A percentile compares a stretch with the other conserved stretches of the same genome.
Evolutionary conservation across 257 asterid genomes (phyloP).

Genomic region (Catharanthus roseus): DNA sequence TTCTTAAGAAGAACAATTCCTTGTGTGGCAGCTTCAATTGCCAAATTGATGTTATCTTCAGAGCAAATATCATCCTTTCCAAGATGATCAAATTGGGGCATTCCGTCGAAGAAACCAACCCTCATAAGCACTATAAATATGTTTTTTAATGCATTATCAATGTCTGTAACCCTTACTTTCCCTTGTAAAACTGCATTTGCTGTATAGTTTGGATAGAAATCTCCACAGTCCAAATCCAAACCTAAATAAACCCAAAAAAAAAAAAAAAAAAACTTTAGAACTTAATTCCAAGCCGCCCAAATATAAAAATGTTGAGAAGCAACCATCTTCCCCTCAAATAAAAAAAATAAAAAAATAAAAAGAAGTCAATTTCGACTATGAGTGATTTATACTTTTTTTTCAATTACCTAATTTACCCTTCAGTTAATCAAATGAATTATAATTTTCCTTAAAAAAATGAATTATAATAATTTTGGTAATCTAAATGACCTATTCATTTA

Average conservation of each 20-base stretch:
- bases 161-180: conserved; percentile 28
- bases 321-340: too few relatives aligned
- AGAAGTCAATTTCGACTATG: too few relatives aligned
- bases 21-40: conserved; percentile 41
- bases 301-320: too few relatives aligned
- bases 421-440: background rate
- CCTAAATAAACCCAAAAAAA: conserved; percentile 14
- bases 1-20: conserved; percentile 55
- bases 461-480: too few relatives aligned
- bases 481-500: too few relatives aligned
- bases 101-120: conserved; percentile 46
- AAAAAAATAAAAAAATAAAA: too few relatives aligned
- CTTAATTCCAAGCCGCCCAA: too few relatives aligned
- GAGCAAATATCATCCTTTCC: conserved; percentile 31
- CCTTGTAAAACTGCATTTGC: conserved; percentile 31
- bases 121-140: conserved; percentile 35
- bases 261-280: too few relatives aligned
- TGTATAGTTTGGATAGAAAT: conserved; percentile 19
- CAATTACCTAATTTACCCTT: too few relatives aligned
- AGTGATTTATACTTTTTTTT: too few relatives aligned
- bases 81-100: conserved; percentile 28
- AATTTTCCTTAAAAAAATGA: too few relatives aligned
- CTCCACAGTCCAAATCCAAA: conserved; percentile 46
- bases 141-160: conserved; percentile 29
- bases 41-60: conserved; percentile 28